phyloP scores from a whole-genome alignment of 352 stramenopile genomes.

The Globisporangium nodosum region DNA sequence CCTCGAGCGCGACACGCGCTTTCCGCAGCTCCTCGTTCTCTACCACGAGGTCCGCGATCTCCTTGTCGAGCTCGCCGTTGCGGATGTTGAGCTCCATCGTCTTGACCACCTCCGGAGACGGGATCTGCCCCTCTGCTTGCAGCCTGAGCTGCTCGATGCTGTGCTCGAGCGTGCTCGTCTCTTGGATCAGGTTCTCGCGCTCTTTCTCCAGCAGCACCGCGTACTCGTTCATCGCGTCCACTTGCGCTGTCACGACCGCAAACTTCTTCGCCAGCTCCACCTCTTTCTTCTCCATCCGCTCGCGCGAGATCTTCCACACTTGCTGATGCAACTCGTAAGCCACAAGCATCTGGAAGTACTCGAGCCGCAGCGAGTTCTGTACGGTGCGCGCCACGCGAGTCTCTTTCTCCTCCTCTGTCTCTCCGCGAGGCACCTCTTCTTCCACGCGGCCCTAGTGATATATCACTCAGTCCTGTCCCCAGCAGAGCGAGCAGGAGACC shows the following conservation, averaged over 20 bases:
- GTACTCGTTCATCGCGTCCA: constrained; percentile 39
- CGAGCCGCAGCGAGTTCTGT: constrained; percentile 60
- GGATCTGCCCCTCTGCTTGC: constrained; percentile 47
- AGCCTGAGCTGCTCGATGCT: constrained; percentile 58
- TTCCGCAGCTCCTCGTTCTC: constrained; percentile 66
- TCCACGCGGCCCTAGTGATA: constrained; percentile 43
- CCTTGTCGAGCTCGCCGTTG: constrained; percentile 55
- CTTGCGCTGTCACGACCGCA: constrained; percentile 38
- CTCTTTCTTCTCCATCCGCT: constrained; percentile 39
- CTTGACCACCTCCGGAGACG: constrained; percentile 59
- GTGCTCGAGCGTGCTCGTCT: constrained; percentile 43
- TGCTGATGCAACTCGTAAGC: constrained; percentile 72
- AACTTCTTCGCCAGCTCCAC: constrained; percentile 54
- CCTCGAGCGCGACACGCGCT: constrained; percentile 43
- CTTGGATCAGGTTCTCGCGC: constrained; percentile 43
- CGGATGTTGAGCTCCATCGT: constrained; percentile 46
- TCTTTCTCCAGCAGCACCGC: constrained; percentile 52
- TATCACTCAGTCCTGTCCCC: too few species aligned
- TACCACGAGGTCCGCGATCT: constrained; percentile 62
- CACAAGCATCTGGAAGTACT: constrained; percentile 77
- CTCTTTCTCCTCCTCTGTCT: constrained; percentile 71
- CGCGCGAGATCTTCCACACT: constrained; percentile 60
- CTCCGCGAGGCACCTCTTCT: constrained; percentile 48
- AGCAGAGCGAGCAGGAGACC: neutral
- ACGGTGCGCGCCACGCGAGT: constrained; percentile 42